A percentile compares a stretch with the other conserved stretches of the same genome.
Evolutionary conservation across 2,329 filamentous ascomycete genomes (phyloP).

Genomic region (Pseudocercospora pini-densiflorae): DNA sequence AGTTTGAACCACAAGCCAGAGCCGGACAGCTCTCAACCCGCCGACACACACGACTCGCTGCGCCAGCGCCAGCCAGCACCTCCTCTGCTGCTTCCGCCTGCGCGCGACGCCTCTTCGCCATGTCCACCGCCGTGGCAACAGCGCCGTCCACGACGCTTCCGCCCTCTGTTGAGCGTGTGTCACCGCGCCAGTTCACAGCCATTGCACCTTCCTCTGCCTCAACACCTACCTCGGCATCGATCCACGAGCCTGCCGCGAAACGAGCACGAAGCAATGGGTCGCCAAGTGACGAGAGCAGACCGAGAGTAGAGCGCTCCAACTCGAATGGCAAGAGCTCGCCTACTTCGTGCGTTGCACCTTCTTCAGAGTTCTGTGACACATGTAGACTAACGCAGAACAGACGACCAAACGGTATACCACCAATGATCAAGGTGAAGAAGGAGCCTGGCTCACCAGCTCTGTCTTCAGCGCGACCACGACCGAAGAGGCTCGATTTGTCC

Average conservation of each 20-base stretch:
- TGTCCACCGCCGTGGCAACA: conserved; percentile 53
- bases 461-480: conserved; percentile 72
- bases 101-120: conserved; percentile 34
- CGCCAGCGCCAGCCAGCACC: conserved; percentile 14
- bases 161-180: conserved; percentile 42
- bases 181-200: conserved; percentile 49
- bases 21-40: conserved; percentile 10
- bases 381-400: conserved; percentile 39
- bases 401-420: conserved; percentile 60
- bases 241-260: conserved; percentile 36
- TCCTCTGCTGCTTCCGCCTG: conserved; percentile 9
- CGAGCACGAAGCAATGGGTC: conserved; percentile 42
- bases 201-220: conserved; percentile 43
- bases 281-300: conserved; percentile 31
- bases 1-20: conserved; percentile 7
- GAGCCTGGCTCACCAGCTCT: conserved; percentile 87
- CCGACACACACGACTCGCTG: conserved; percentile 3
- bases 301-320: conserved; percentile 37
- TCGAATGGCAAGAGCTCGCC: conserved; percentile 59
- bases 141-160: conserved; percentile 45
- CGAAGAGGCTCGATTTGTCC: conserved; percentile 77
- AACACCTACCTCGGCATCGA: conserved; percentile 36
- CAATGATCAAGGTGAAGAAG: conserved; percentile 94
- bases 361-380: conserved; percentile 29
- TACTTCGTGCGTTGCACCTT: conserved; percentile 47